Evolutionary conservation across 192 early-diverging fungal species (phyloP).

Genomic region (Coemansia sp.): DNA sequence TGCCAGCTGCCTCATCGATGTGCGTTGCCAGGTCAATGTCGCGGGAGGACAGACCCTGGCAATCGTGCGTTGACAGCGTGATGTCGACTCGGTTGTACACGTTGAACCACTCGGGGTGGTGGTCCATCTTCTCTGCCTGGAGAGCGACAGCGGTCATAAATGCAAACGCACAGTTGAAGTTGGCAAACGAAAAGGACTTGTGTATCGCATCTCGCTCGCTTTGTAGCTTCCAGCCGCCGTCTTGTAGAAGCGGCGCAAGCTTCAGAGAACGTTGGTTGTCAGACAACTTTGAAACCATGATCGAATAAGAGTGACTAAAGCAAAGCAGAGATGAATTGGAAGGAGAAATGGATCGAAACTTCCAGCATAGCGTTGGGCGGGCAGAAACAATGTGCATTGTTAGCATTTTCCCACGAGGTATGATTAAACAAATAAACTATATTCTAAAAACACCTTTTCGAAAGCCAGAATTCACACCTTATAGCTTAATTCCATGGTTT

Average conservation of each 20-base stretch:
- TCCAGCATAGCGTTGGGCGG: not conserved
- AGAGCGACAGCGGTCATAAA: conserved; percentile 95
- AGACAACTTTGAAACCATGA: conserved; percentile 32
- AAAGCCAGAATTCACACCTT: not conserved
- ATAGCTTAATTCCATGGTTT: conserved; percentile 34
- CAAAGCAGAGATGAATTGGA: not conserved
- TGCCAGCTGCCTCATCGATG: conserved; percentile 56
- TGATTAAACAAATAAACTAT: not conserved
- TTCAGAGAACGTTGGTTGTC: conserved; percentile 21
- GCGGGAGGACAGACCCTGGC: conserved; percentile 71
- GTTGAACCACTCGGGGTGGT: conserved; percentile 96
- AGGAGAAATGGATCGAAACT: not conserved
- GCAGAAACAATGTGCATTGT: not conserved
- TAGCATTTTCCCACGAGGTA: not conserved
- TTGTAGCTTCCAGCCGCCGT: conserved; percentile 62
- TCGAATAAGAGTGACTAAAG: not conserved
- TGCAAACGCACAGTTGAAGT: conserved; percentile 87
- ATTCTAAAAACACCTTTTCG: not conserved
- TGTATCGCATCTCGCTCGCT: conserved; percentile 68
- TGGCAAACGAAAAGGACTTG: conserved; percentile 75
- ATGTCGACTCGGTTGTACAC: conserved; percentile 93
- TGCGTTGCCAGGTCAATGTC: conserved; percentile 79
- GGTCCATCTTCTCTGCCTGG: conserved; percentile 86
- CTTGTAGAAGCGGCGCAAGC: conserved; percentile 30
- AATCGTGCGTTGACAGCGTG: conserved; percentile 89